Base-by-base conservation (phyloP, 2,329 filamentous ascomycete species). In the Fusarium fujikuroi region DNA sequence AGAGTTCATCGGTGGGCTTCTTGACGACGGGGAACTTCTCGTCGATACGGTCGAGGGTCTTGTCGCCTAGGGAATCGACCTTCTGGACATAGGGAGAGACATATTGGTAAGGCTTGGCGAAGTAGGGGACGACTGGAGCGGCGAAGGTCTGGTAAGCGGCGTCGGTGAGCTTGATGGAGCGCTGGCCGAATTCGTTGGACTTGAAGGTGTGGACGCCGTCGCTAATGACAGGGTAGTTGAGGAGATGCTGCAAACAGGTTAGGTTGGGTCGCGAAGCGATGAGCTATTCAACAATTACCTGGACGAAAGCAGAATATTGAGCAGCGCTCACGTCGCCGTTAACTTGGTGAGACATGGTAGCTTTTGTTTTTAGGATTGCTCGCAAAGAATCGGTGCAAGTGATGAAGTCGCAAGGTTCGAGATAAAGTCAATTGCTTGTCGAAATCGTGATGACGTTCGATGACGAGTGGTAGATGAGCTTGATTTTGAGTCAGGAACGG, bases 41-140 rank as follows among this genome's bases (percentile, higher is more conserved):
- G 75, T 95, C 93, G 76, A 95, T 85, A 79, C 88, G 90, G 77
- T 83, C 85, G 73, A 95, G 87, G n/a, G 92, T 89, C 80, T 89
- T 87, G 82, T 94, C 91, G 74, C 92, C 93, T 59, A 97, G 84
- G 66, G 89, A 84, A 81, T 98, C 96, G 79, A 91, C 95, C 82
- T 92, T 94, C 81, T 90, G 87, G 74, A 97, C 89, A 83, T 98
- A 98, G 2, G 95, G 95, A 59, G 91, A 91, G 72, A 97, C 89
- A 81, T 93, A 96, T 79, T 89, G 87, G 85, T 94, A 95, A 40
- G 95, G 95, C 77, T 89, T 93, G 77, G 90, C 83, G 77, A 98
- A 85, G 63, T 74, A 82, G 34, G 93, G 93, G 62, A 95, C 84
- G 72, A 97, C 84, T 25, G 95, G 94, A 76, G 91, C 92, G 80